Evolutionary conservation across 208 protist genomes (phyloP), one percentile per base, ranked within the genome.

Genomic region (Dictyostelium gargantuum): DNA sequence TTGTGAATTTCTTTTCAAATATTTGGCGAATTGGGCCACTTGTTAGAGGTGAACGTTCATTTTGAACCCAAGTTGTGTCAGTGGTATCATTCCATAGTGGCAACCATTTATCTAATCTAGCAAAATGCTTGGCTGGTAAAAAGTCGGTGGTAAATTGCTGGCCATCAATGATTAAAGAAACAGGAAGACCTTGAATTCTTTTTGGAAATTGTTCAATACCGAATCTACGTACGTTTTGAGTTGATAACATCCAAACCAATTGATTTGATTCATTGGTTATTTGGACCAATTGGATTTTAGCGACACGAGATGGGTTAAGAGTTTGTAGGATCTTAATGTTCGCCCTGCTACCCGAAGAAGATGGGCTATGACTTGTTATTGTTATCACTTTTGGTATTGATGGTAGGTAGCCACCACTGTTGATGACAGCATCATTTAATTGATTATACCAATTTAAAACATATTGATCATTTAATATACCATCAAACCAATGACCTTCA

Each of bases 201-300:
- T 50, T 2, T 46, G 81, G 81, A 6, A 10, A 26, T 15, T 15
- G 0, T 32, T 26, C 2, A 23, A 89, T 17, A 0, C 66, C 81
- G 15, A 89, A 89, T 56, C 81, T 72, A 66, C 35, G n/a, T 21
- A 89, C 66, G 42, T 89, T 89, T 54, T 76, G 68, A 50, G 81
- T 89, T 19, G 9, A 26, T 21, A 89, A 9, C 19, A 50, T 35
- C 81, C 81, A 89, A 32, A 48, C 23, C 10, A 77, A n/a, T 26
- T n/a, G 1, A 52, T 19, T 6, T 4, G n/a, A 2, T 15, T 29
- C 5, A 23, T 85, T n/a, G 19, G 17, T 54, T 6, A 50, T 35
- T 77, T 77, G 46, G 9, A 48, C 42, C 1, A 89, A 8, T n/a
- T 66, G n/a, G 50, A 89, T 89, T 11, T 29, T 56, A 66, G 40